phyloP scores from a whole-genome alignment of 331 rosid species.

The Pyracantha coccinea region DNA sequence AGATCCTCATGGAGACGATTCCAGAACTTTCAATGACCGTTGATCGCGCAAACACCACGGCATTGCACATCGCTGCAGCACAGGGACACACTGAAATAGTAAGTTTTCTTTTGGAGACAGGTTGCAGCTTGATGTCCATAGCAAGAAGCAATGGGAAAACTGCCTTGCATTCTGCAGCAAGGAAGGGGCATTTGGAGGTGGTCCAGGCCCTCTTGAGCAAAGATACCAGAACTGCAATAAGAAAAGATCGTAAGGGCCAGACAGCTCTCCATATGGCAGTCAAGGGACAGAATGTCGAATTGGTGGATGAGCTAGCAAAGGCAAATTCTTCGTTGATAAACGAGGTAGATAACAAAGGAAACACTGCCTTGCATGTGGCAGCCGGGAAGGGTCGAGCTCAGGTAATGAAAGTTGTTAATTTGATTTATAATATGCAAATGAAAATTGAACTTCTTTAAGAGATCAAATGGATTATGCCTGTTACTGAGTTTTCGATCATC shows the following conservation, averaged over 20 bases:
- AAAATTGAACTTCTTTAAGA: not conserved
- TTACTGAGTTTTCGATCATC: not conserved
- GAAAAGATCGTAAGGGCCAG: slow-evolving; percentile 70
- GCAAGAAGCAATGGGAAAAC: slow-evolving; percentile 74
- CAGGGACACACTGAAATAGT: slow-evolving; percentile 65
- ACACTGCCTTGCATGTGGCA: slow-evolving; percentile 67
- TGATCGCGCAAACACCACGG: slow-evolving; percentile 66
- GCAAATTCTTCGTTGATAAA: slow-evolving; percentile 40
- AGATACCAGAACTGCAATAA: slow-evolving; percentile 45
- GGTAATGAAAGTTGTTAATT: slow-evolving; percentile 27
- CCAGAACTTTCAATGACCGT: slow-evolving; percentile 69
- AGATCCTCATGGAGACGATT: slow-evolving; percentile 52
- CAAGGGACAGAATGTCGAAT: slow-evolving; percentile 62
- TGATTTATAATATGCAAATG: not conserved
- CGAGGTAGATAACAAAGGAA: slow-evolving; percentile 58
- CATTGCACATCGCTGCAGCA: slow-evolving; percentile 72
- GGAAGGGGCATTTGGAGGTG: slow-evolving; percentile 59
- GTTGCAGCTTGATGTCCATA: slow-evolving; percentile 36
- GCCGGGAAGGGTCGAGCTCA: slow-evolving; percentile 54
- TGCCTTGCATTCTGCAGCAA: slow-evolving; percentile 71
- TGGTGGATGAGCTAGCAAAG: slow-evolving; percentile 49
- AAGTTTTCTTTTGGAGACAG: slow-evolving; percentile 44
- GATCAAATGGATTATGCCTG: not conserved
- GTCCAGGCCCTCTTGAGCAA: slow-evolving; percentile 47
- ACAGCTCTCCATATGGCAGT: slow-evolving; percentile 84